phyloP scores from a whole-genome alignment of 2,329 filamentous ascomycete species.

The Fusarium bulbicola region DNA sequence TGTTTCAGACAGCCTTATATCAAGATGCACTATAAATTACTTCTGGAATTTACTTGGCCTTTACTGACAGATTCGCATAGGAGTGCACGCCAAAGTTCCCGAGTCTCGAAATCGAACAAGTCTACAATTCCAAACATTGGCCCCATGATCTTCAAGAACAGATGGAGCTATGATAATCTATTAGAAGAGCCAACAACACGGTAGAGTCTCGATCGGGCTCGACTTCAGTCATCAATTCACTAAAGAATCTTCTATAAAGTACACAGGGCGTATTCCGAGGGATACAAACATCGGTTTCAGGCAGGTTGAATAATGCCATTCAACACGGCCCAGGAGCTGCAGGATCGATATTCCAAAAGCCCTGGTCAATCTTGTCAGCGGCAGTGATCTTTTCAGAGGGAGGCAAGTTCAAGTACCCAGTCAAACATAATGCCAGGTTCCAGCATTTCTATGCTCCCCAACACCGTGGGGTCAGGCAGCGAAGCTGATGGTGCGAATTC shows the following conservation, averaged over 20 bases:
- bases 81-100: neutral
- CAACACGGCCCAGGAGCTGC: neutral
- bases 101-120: neutral
- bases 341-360: neutral
- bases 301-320: neutral
- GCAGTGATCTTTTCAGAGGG: too few species aligned
- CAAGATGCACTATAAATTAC: accelerated
- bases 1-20: too few species aligned
- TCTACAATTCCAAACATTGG: neutral
- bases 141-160: neutral
- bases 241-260: accelerated
- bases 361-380: neutral
- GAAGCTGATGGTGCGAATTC: neutral
- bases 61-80: neutral
- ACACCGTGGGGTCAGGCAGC: neutral
- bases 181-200: neutral
- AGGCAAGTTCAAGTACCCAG: neutral
- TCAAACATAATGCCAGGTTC: neutral
- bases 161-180: neutral
- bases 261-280: neutral
- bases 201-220: accelerated
- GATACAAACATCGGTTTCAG: neutral
- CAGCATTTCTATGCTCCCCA: neutral
- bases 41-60: accelerated
- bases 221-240: neutral